Percentiles rank a stretch among this genome's conserved stretches.
phyloP scores from a whole-genome alignment of 139 green algal species.

The Auxenochlorella pyrenoidosa region DNA sequence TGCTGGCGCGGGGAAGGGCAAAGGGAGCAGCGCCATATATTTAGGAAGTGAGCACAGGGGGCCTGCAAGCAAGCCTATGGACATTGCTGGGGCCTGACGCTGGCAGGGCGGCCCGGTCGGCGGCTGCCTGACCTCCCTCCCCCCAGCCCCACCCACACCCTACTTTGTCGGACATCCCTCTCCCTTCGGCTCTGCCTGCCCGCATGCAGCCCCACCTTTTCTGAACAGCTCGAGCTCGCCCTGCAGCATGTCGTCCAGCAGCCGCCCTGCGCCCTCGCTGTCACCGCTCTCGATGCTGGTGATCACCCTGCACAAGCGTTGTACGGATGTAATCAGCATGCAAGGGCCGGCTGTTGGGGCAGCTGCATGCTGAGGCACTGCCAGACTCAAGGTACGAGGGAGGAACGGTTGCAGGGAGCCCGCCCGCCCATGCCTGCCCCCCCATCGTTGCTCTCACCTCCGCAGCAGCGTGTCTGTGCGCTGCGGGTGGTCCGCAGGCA shows the following conservation, averaged over 20 bases:
- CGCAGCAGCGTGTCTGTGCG: slow-evolving; percentile 24
- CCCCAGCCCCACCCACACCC: not conserved
- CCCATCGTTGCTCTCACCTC: not conserved
- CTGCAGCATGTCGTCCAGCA: slow-evolving; percentile 18
- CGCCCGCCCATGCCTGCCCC: not conserved
- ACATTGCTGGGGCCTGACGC: no score
- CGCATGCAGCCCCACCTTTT: not conserved
- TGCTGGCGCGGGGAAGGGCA: not conserved
- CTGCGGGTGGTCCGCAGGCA: slow-evolving; percentile 54
- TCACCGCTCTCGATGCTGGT: slow-evolving; percentile 13
- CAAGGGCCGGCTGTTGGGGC: not conserved
- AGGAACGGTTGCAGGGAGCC: no score
- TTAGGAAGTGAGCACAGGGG: not conserved
- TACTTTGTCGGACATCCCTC: not conserved
- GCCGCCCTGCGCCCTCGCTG: not conserved
- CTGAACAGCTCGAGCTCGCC: slow-evolving; percentile 8
- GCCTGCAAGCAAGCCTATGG: no score
- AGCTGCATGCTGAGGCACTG: not conserved
- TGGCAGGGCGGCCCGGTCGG: no score
- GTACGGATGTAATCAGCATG: no score
- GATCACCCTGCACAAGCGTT: slow-evolving; percentile 15
- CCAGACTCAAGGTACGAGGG: no score
- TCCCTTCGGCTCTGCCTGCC: not conserved
- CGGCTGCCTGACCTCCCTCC: no score
- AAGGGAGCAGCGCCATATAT: not conserved